Evolutionary conservation across 768 basidiomycete genomes (phyloP), one percentile per base, ranked within the genome.

Genomic region (Amanita exitialis): DNA sequence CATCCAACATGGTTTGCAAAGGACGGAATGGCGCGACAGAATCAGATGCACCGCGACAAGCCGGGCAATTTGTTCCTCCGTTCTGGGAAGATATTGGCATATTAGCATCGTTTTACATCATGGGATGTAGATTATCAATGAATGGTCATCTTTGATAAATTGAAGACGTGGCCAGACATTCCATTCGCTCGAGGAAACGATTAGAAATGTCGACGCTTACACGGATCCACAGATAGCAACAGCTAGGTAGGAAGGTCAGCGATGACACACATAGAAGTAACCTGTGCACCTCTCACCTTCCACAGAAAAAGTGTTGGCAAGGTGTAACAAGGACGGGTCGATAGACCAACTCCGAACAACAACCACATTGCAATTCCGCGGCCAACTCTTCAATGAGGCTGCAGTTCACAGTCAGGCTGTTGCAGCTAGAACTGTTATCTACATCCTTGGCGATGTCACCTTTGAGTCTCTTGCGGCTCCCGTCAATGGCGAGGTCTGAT

Each of bases 271-370:
- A 38, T 21, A 16, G 27, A 27, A 5, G 32, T 8, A 45, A 13
- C 15, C 18, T 27, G 27, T 15, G 47, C 6, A 21, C 12, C 30
- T 18, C 68, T 53, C 65, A 89, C 87, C 89, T 90, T 65, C 90
- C 90, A 60, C 90, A 92, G 62, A 90, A 91, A 73, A 86, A 90
- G 72, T 92, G 90, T 58, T 90, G 86, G 63, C 90, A 92, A 27
- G 90, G 90, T 32, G 77, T 73, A 47, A 92, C 86, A 25, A 90
- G 69, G 13, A 92, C 89, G 2, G 90, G 90, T 53, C 78, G 73
- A 66, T 92, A 90, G 53, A 86, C 82, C 38, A 92, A 72, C 52
- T 80, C 89, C 15, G 86, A 77, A 65, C 90, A 92, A 62, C 90
- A 91, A 18, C 86, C 90, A 58, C 90, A 92, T 56, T 88, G 83